phyloP scores from a whole-genome alignment of 306 rosid species.

The Albizia julibrissin region DNA sequence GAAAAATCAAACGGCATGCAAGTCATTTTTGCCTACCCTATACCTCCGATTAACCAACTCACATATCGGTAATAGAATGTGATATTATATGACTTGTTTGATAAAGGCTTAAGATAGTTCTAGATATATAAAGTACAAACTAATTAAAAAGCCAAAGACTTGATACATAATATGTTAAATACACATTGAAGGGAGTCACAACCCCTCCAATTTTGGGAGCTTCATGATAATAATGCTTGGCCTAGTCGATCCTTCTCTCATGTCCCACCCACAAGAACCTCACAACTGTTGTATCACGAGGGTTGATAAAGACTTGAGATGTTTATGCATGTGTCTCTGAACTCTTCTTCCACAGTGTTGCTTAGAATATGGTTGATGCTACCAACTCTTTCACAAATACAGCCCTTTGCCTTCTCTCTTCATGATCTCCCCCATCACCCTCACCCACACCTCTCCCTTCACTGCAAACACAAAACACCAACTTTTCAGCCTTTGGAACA shows the following conservation, averaged over 20 bases:
- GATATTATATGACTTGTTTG: no score
- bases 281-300: neutral
- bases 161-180: conserved; percentile 11
- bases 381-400: conserved; percentile 60
- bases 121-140: neutral
- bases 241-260: conserved; percentile 37
- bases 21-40: no score
- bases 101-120: no score
- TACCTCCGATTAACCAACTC: no score
- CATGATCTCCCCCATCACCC: conserved; percentile 43
- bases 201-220: conserved; percentile 18
- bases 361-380: conserved; percentile 58
- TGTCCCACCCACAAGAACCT: conserved; percentile 28
- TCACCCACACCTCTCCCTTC: conserved; percentile 25
- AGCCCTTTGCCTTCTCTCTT: conserved; percentile 62
- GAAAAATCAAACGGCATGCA: no score
- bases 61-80: no score
- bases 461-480: conserved; percentile 48
- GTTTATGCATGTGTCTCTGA: neutral
- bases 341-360: neutral
- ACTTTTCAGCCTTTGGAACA: conserved; percentile 7
- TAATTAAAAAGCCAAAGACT: neutral
- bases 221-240: conserved; percentile 18
- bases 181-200: conserved; percentile 1
- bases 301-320: neutral